Evolutionary conservation across 2,329 filamentous ascomycete species (phyloP).

Genomic region (Diaporthe capsici): DNA sequence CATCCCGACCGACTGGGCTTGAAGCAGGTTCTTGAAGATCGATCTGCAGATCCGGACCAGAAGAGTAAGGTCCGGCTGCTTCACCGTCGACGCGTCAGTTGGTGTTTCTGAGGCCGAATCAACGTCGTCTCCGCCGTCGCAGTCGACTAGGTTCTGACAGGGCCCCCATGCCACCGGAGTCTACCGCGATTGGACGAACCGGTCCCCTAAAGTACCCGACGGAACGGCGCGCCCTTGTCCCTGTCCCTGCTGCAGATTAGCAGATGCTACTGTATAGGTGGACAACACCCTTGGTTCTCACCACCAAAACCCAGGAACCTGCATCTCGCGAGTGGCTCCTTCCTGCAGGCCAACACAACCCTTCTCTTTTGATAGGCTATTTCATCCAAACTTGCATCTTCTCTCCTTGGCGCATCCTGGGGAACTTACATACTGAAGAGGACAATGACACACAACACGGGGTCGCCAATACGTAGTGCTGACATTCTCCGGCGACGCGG

Average conservation of each 20-base stretch:
- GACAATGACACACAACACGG: neutral
- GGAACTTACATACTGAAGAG: neutral
- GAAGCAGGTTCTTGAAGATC: neutral
- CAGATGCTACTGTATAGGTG: neutral
- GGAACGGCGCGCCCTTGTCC: constrained; percentile 27
- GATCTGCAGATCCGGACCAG: neutral
- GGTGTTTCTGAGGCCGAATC: constrained; percentile 3
- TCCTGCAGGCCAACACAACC: neutral
- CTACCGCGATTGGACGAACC: constrained; percentile 4
- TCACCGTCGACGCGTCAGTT: neutral
- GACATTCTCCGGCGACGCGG: neutral
- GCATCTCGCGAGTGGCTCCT: neutral
- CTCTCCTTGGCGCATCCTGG: neutral
- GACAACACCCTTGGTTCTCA: neutral
- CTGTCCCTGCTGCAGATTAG: constrained; percentile 7
- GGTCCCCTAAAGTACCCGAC: neutral
- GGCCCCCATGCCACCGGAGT: neutral
- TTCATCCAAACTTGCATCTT: neutral
- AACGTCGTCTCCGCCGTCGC: neutral
- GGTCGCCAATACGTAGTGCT: neutral
- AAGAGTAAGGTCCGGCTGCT: neutral
- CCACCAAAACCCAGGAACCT: neutral
- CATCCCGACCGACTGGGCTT: constrained; percentile 11
- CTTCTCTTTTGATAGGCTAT: neutral
- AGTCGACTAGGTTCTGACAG: neutral